Evolutionary conservation across 495 filamentous ascomycete genomes (phyloP), one percentile per base, ranked within the genome.

Genomic region (Pyrenopolyporus hunteri): DNA sequence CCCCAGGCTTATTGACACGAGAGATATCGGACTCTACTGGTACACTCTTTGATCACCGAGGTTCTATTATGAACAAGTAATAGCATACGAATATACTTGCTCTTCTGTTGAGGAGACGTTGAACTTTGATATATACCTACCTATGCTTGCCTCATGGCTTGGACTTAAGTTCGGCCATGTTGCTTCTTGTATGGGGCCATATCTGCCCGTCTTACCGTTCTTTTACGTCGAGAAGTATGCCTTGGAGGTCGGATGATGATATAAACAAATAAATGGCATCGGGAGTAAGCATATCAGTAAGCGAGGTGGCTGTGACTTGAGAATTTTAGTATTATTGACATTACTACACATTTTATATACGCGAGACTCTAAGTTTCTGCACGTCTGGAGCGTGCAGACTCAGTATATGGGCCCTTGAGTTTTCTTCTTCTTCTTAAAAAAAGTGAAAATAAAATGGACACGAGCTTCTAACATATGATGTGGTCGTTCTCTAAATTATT

Each of bases 11-110:
- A 20, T 20, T 59, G 29, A 46, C 40, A 25, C 32, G 57, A 60
- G 62, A 59, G 50, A 65, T 56, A 46, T 65, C 62, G 49, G 56
- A 42, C 51, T 42, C 36, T 31, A 32, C 26, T 47, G 56, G 56
- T 57, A 60, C 62, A 60, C 37, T 65, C 62, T 44, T 65, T 65
- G 52, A 46, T 40, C 3, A 42, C 31, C 13, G n/a, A 42, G 20
- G 37, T 44, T 51, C 37, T 52, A 31, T 20, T 35, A 37, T 26
- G 45, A 58, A 56, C 50, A 40, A 47, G 45, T 59, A 59, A 54
- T 54, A 8, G 23, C 42, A 50, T 19, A 64, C 29, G 44, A 55
- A 54, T 54, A 39, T 49, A 55, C 16, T 36, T 37, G 29, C 32
- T 48, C 48, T 25, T 57, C 42, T 48, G 25, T 4, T 3, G 54